Percentiles rank a stretch among this genome's conserved stretches.
Evolutionary conservation across 148 eudicot genomes (phyloP).

Genomic region (Rhododendron griersonianum): DNA sequence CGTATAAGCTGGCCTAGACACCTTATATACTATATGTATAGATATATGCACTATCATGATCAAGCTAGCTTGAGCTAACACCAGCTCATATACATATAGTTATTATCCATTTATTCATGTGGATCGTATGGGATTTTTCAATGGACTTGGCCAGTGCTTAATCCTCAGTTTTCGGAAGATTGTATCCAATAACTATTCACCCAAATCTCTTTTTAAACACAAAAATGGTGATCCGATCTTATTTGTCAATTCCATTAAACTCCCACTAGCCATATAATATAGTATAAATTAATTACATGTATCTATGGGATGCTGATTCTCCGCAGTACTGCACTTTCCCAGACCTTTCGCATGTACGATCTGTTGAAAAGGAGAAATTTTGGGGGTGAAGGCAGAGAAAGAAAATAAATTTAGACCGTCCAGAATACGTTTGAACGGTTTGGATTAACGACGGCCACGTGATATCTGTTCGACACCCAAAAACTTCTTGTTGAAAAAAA

Average conservation of each 20-base stretch:
- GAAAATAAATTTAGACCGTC: too few relatives aligned
- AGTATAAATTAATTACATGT: not conserved
- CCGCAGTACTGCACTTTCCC: not conserved
- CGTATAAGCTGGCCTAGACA: not conserved
- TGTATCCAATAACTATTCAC: not conserved
- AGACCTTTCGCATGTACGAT: not conserved
- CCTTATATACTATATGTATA: too few relatives aligned
- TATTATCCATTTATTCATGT: not conserved
- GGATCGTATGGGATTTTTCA: not conserved
- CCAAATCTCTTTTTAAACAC: not conserved
- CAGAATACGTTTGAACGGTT: too few relatives aligned
- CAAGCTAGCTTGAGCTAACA: not conserved
- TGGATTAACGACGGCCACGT: too few relatives aligned
- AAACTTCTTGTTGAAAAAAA: too few relatives aligned
- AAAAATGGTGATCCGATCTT: not conserved
- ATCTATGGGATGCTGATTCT: not conserved
- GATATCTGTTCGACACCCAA: too few relatives aligned
- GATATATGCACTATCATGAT: too few relatives aligned
- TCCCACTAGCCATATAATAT: not conserved
- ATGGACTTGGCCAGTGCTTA: conserved; percentile 1
- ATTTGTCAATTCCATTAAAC: not conserved
- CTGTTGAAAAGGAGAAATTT: not conserved
- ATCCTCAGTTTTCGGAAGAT: conserved; percentile 5
- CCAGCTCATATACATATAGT: not conserved
- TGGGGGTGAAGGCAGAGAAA: too few relatives aligned